Conservation (phyloP, 257 asterid genomes). For the Capsicum chinense region DNA sequence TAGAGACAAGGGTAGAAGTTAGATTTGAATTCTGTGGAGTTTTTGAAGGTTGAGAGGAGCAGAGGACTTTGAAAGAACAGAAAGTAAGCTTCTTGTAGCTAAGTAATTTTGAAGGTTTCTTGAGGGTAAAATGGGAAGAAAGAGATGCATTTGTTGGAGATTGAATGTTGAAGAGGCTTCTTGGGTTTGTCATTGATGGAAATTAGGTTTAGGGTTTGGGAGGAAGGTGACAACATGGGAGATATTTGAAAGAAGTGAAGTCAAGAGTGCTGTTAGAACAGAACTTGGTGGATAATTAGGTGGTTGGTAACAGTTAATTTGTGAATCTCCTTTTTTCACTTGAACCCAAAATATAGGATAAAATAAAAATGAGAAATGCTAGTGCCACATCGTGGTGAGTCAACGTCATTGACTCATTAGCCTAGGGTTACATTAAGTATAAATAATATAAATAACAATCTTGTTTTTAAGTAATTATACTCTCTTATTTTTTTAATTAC, state of each 20-base stretch:
- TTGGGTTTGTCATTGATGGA: conserved; percentile 44
- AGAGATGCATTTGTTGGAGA: conserved; percentile 45
- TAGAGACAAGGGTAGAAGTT: conserved; percentile 42
- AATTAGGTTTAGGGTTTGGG: conserved; percentile 39
- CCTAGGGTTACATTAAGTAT: neutral
- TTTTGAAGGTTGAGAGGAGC: conserved; percentile 41
- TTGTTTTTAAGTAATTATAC: no score
- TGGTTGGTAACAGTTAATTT: conserved; percentile 42
- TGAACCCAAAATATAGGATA: neutral
- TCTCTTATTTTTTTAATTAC: no score
- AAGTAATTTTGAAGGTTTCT: conserved; percentile 35
- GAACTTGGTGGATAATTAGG: conserved; percentile 32
- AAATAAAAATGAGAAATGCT: neutral
- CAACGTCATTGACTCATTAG: neutral
- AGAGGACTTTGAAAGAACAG: conserved; percentile 43
- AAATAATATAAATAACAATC: no score
- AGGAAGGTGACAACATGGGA: conserved; percentile 39
- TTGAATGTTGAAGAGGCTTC: conserved; percentile 38
- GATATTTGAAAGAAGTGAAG: conserved; percentile 34
- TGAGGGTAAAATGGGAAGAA: conserved; percentile 42
- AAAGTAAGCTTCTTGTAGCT: conserved; percentile 30
- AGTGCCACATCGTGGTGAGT: conserved; percentile 25
- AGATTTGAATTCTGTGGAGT: conserved; percentile 39
- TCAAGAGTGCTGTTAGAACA: conserved; percentile 21
- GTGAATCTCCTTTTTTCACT: conserved; percentile 61